Percentiles rank a stretch among this genome's conserved stretches.
Conservation (phyloP, 2,329 filamentous ascomycete species). For the Ceratocystiopsis sp. region DNA sequence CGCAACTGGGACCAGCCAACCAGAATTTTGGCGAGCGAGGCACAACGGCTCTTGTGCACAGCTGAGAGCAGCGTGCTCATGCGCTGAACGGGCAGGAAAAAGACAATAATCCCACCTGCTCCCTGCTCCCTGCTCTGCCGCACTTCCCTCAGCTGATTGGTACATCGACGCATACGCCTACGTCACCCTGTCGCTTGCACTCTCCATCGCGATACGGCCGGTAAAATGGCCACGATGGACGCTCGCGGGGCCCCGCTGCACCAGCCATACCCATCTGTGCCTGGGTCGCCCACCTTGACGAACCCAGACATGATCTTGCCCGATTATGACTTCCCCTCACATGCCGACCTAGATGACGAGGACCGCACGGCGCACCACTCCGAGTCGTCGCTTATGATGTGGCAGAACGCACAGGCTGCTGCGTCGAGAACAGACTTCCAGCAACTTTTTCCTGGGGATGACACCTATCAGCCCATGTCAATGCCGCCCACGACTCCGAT, state of each 20-base stretch:
- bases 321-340: constrained; percentile 42
- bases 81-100: no score
- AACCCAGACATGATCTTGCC: constrained; percentile 93
- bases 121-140: no score
- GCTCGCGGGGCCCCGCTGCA: constrained; percentile 14
- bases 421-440: constrained; percentile 18
- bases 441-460: constrained; percentile 26
- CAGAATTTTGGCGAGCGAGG: no score
- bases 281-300: constrained; percentile 71
- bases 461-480: constrained; percentile 24
- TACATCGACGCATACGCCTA: no score
- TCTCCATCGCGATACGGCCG: no score
- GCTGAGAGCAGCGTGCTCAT: no score
- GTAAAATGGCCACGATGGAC: constrained; percentile 9
- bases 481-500: constrained; percentile 43
- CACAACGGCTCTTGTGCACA: no score
- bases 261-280: constrained; percentile 28
- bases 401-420: constrained; percentile 27
- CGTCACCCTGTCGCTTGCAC: no score
- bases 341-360: constrained; percentile 30
- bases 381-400: constrained; percentile 33
- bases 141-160: no score
- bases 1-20: no score
- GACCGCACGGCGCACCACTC: constrained; percentile 19
- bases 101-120: no score